These are phyloP conservation scores for Hapsidospora chrysogenum DNA, from an alignment of 495 filamentous ascomycete species.

Conservation along the genomic window DNA sequence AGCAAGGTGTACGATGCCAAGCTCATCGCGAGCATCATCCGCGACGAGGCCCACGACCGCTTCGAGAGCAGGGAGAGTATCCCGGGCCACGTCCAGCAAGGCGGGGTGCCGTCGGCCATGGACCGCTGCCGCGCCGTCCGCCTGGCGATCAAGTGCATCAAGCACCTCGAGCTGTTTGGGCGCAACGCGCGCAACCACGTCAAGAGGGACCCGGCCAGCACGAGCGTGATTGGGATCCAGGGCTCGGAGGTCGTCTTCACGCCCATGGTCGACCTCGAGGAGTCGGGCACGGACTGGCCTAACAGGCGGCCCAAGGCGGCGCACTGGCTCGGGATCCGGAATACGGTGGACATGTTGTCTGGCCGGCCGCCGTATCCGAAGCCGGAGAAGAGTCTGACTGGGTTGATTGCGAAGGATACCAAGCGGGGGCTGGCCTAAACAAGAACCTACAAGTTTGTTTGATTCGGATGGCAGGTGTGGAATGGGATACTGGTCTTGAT, in stretches of 20 bases:
- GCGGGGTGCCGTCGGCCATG: conserved; percentile 86
- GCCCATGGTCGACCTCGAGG: conserved; percentile 57
- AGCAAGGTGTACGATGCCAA: conserved; percentile 81
- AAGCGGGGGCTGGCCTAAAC: conserved; percentile 27
- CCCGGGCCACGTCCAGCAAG: conserved; percentile 94
- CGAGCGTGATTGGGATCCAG: conserved; percentile 78
- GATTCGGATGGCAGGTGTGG: too few relatives aligned
- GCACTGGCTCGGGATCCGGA: conserved; percentile 71
- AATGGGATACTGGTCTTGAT: too few relatives aligned
- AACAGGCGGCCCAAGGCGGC: conserved; percentile 70
- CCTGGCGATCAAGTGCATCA: conserved; percentile 78
- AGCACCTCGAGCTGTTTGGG: conserved; percentile 69
- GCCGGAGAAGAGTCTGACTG: conserved; percentile 25
- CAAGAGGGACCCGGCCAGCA: conserved; percentile 48
- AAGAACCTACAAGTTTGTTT: too few relatives aligned
- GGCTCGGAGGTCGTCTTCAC: conserved; percentile 80
- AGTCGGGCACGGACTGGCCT: conserved; percentile 82
- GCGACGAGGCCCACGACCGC: conserved; percentile 75
- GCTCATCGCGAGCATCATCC: conserved; percentile 88
- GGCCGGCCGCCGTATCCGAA: conserved; percentile 40
- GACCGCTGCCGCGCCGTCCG: conserved; percentile 85
- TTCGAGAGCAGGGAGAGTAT: conserved; percentile 87
- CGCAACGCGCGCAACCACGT: conserved; percentile 50
- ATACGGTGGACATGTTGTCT: conserved; percentile 68
- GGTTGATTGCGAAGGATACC: conserved; percentile 33